Percentiles rank a stretch among this genome's conserved stretches.
These are phyloP conservation scores for Teunomyces barrocoloradensis DNA, from an alignment of 805 yeast species.

Conservation along the genomic window DNA sequence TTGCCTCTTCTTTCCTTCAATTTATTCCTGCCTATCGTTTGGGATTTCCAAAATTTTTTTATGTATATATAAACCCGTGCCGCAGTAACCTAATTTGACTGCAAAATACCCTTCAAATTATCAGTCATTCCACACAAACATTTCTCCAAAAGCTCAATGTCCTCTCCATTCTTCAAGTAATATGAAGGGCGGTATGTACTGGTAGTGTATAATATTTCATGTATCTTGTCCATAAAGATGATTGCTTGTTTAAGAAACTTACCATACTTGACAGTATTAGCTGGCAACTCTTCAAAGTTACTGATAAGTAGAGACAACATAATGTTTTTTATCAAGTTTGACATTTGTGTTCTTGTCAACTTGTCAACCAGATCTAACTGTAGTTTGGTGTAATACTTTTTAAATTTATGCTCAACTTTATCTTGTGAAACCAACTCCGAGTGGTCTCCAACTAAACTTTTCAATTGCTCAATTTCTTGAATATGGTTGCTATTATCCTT, in stretches of 20 bases:
- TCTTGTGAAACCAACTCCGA: conserved; percentile 12
- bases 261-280: conserved; percentile 25
- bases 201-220: conserved; percentile 22
- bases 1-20: too few species aligned
- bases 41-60: background rate
- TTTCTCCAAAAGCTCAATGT: conserved; percentile 14
- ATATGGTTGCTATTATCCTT: background rate
- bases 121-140: conserved; percentile 28
- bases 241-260: conserved; percentile 22
- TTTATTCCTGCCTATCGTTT: background rate
- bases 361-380: conserved; percentile 29
- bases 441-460: conserved; percentile 15
- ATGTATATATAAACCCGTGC: background rate
- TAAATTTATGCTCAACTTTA: conserved; percentile 20
- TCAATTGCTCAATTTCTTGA: conserved; percentile 5
- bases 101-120: background rate
- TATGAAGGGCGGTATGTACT: conserved; percentile 24
- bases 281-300: conserved; percentile 27
- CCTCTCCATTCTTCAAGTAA: conserved; percentile 20
- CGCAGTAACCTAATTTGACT: conserved; percentile 2
- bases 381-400: conserved; percentile 22
- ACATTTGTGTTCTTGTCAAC: conserved; percentile 25
- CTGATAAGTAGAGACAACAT: conserved; percentile 34
- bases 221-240: conserved; percentile 33
- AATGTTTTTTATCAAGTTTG: conserved; percentile 31